Percentiles rank a stretch among this genome's conserved stretches.
Conservation (phyloP, 2,329 filamentous ascomycete genomes). For the Plectosphaerella cucumerina region DNA sequence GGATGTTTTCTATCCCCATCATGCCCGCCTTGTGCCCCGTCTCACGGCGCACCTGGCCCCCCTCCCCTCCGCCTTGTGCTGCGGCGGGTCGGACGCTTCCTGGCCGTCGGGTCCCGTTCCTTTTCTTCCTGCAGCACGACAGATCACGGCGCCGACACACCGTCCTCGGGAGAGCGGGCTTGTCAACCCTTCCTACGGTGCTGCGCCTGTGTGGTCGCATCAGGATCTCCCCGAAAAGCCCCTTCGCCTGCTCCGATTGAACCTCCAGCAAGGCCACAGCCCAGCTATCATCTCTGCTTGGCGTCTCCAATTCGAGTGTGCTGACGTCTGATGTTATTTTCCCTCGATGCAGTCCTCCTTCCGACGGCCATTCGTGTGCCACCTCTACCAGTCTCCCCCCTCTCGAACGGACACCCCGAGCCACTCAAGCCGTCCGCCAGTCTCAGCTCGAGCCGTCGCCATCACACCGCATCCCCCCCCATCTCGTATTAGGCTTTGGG, state of each 20-base stretch:
- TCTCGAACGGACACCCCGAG: not conserved
- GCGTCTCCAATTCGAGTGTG: too few species aligned
- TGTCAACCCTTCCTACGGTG: too few species aligned
- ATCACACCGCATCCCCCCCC: not conserved
- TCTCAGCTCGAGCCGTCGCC: not conserved
- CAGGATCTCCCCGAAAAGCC: too few species aligned
- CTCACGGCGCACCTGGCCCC: not conserved
- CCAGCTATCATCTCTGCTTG: too few species aligned
- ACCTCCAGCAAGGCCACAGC: too few species aligned
- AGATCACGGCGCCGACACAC: too few species aligned
- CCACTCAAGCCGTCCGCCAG: not conserved
- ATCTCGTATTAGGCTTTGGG: not conserved
- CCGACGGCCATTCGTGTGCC: not conserved
- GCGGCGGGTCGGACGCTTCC: not conserved
- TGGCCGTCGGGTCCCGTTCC: not conserved
- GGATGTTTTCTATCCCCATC: not conserved
- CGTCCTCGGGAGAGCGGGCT: too few species aligned
- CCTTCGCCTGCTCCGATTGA: too few species aligned
- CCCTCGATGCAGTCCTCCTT: not conserved
- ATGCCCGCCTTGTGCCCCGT: not conserved
- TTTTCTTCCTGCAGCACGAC: too few species aligned
- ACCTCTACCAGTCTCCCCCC: not conserved
- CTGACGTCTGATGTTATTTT: too few species aligned
- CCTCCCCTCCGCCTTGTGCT: not conserved
- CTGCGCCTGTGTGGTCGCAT: too few species aligned